phyloP scores from a whole-genome alignment of 768 basidiomycete species.

The Boletus huronensis region DNA sequence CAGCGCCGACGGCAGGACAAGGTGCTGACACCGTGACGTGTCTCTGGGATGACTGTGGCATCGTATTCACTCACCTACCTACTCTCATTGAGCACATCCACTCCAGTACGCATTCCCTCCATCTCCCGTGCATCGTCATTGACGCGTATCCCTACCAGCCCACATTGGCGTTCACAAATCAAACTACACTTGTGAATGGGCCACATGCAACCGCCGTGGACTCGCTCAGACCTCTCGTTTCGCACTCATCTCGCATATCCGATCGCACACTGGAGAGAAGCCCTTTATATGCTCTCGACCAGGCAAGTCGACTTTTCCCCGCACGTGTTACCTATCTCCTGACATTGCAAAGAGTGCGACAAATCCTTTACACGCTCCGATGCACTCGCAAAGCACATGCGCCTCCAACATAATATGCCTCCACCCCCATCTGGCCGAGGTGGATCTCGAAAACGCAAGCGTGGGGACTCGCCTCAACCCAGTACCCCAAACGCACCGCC shows the following conservation, averaged over 20 bases:
- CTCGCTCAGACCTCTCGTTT: slow-evolving; percentile 86
- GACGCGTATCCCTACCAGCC: slow-evolving; percentile 37
- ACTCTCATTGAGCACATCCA: slow-evolving; percentile 83
- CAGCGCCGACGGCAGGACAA: slow-evolving; percentile 18
- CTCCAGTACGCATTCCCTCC: slow-evolving; percentile 48
- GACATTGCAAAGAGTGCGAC: slow-evolving; percentile 68
- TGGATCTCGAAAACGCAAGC: slow-evolving; percentile 68
- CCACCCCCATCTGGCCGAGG: slow-evolving; percentile 73
- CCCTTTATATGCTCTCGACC: slow-evolving; percentile 81
- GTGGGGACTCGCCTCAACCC: slow-evolving; percentile 36
- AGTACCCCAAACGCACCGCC: slow-evolving; percentile 16
- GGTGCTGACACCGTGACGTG: slow-evolving; percentile 65
- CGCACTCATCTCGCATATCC: slow-evolving; percentile 85
- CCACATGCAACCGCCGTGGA: slow-evolving; percentile 73
- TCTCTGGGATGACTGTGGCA: slow-evolving; percentile 79
- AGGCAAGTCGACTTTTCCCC: slow-evolving; percentile 46
- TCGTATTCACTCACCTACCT: slow-evolving; percentile 67
- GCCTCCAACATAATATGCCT: slow-evolving; percentile 77
- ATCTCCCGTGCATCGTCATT: neutral
- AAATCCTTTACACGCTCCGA: slow-evolving; percentile 95
- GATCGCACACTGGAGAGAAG: slow-evolving; percentile 93
- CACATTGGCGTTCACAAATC: slow-evolving; percentile 85
- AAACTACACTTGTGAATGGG: slow-evolving; percentile 88
- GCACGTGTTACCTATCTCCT: neutral
- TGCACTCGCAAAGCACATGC: slow-evolving; percentile 89